These are phyloP conservation scores for Pleurotus djamor DNA, from an alignment of 768 basidiomycete species.

Conservation along the genomic window DNA sequence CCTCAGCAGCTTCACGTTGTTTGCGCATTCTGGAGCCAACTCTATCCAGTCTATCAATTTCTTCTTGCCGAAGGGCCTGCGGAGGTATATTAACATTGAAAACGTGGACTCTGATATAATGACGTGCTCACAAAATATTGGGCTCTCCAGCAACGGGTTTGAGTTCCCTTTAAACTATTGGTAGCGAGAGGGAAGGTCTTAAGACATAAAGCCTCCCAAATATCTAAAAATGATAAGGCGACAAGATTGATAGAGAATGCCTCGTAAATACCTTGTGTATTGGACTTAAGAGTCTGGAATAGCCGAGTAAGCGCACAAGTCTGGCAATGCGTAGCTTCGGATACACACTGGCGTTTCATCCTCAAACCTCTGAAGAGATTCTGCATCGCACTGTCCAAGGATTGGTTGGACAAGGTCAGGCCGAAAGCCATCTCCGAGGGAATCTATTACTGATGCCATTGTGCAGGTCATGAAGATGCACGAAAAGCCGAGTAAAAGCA, in stretches of 20 bases:
- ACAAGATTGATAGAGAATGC: not conserved
- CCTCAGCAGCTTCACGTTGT: constrained; percentile 67
- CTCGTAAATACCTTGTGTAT: constrained; percentile 48
- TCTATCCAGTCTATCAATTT: constrained; percentile 65
- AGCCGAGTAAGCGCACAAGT: not conserved
- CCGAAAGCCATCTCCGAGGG: constrained; percentile 61
- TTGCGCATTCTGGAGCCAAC: constrained; percentile 59
- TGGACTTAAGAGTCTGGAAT: constrained; percentile 47
- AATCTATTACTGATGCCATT: constrained; percentile 48
- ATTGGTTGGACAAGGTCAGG: constrained; percentile 72
- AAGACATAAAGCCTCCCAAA: constrained; percentile 68
- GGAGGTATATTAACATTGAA: constrained; percentile 11
- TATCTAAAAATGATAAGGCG: constrained; percentile 29
- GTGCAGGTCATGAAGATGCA: not conserved
- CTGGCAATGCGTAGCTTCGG: not conserved
- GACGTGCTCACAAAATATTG: constrained; percentile 61
- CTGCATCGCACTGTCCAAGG: constrained; percentile 68
- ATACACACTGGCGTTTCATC: constrained; percentile 62
- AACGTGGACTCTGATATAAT: not conserved
- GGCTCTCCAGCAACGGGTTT: constrained; percentile 64
- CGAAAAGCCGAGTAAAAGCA: not conserved
- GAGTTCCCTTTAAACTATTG: constrained; percentile 40
- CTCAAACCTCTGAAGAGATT: constrained; percentile 70
- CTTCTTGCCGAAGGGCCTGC: constrained; percentile 55
- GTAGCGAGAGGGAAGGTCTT: constrained; percentile 54